A percentile compares a stretch with the other conserved stretches of the same genome.
Evolutionary conservation across 2,329 filamentous ascomycete genomes (phyloP).

Genomic region (Aspergillus persii): DNA sequence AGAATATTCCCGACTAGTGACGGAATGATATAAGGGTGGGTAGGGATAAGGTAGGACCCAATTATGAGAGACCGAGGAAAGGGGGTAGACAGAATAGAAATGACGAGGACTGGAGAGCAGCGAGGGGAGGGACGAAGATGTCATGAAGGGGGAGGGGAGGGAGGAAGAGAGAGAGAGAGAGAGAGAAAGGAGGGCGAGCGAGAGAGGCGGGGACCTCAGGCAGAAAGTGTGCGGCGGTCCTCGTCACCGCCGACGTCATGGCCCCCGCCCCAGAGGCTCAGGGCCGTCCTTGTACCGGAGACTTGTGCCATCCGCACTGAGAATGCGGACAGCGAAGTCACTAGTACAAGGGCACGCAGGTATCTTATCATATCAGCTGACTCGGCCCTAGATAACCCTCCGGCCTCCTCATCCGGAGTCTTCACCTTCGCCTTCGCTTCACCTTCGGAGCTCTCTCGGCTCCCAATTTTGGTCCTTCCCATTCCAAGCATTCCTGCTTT

Average conservation of each 20-base stretch:
- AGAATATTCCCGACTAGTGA: slow-evolving; percentile 1
- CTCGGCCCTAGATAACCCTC: not conserved
- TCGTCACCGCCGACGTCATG: not conserved
- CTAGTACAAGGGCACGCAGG: not conserved
- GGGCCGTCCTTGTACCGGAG: not conserved
- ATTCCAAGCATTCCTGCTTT: not conserved
- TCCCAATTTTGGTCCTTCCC: not conserved
- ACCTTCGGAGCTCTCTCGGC: not conserved
- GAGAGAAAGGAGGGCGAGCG: not conserved
- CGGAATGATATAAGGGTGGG: not conserved
- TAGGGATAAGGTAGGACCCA: not conserved
- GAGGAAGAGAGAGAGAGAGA: not conserved
- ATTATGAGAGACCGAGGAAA: not conserved
- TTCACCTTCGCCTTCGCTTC: not conserved
- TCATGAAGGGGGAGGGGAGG: not conserved
- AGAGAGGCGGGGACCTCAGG: not conserved
- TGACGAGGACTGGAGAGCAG: not conserved
- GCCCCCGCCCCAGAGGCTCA: not conserved
- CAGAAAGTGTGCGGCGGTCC: not conserved
- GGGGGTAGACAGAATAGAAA: not conserved
- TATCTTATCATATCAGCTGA: slow-evolving; percentile 5
- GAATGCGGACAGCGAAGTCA: not conserved
- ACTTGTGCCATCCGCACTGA: not conserved
- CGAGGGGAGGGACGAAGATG: not conserved
- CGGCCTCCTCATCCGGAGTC: not conserved